Evolutionary conservation across 768 basidiomycete genomes (phyloP), one percentile per base, ranked within the genome.

Genomic region (Crepidotus variabilis): DNA sequence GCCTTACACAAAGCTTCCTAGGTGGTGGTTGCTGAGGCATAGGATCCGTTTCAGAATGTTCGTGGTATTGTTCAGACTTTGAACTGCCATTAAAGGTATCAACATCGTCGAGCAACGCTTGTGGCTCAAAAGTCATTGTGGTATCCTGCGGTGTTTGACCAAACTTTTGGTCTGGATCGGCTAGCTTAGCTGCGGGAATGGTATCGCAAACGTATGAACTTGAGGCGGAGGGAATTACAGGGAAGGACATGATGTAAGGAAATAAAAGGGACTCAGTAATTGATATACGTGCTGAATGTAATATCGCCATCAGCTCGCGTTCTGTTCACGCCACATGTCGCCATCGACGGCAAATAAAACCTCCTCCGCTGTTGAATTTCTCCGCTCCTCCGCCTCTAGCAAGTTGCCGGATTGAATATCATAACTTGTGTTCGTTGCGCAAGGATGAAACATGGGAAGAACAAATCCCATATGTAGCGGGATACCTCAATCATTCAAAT

Each of bases 1-100:
- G 96, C 32, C 95, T 75, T 5, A 94, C 86, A 68, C 95, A 98
- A 16, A 97, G 80, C 73, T 93, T 96, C 48, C 91, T 76, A 13
- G 81, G 78, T 1, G 79, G 71, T 1, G 70, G 67, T n/a, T 75
- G 74, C 10, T 75, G 66, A 32, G 56, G 51, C 56, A 36, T 69
- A 66, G 55, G 76, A 57, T 33, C 72, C 67, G 79, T 67, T 2
- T 73, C 63, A 11, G 14, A 24, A 72, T 75, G 18, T 77, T 61
- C 34, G 75, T 76, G 63, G 79, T 28, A 21, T 28, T 21, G 34
- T 21, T 50, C 33, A 21, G 53, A 33, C 10, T 48, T 56, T 23
- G 46, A 36, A 20, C 36, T 16, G 23, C 47, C 24, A 20, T 39
- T 28, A 14, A 46, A 45, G 13, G 54, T 5, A 21, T 23, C 50